Evolutionary conservation across 1,284 basidiomycete species (phyloP).

Genomic region (Ganoderma sinense): DNA sequence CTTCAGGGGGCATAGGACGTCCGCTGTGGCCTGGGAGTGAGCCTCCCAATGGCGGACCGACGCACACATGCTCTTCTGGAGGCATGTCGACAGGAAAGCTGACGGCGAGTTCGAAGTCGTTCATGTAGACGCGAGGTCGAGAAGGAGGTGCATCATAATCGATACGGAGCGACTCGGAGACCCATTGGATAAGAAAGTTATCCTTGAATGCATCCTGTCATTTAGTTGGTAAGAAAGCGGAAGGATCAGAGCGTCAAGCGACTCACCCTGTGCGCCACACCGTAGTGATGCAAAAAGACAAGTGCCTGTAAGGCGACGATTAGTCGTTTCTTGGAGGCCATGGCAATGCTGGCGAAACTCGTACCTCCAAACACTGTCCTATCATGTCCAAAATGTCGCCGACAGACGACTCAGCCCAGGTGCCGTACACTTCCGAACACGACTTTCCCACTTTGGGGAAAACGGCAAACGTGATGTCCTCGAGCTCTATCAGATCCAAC

Average conservation of each 20-base stretch:
- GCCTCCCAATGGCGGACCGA: constrained; percentile 4
- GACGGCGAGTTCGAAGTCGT: constrained; percentile 22
- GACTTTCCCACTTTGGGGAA: constrained; percentile 36
- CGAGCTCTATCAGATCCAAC: constrained; percentile 35
- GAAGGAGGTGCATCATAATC: background rate
- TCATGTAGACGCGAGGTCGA: constrained; percentile 21
- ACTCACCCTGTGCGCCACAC: constrained; percentile 12
- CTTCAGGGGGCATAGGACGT: constrained; percentile 30
- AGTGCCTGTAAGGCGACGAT: constrained; percentile 1
- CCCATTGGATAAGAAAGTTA: constrained; percentile 26
- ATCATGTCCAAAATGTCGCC: constrained; percentile 42
- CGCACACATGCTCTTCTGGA: constrained; percentile 17
- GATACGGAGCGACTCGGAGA: constrained; percentile 11
- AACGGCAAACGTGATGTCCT: constrained; percentile 40
- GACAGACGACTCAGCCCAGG: constrained; percentile 37
- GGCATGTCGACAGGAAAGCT: constrained; percentile 18
- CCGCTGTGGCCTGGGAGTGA: constrained; percentile 6
- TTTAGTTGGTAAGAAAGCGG: background rate
- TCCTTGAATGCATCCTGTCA: constrained; percentile 23
- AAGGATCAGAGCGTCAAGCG: background rate
- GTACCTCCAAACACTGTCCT: constrained; percentile 38
- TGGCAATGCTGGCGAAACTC: background rate
- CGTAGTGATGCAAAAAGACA: constrained; percentile 7
- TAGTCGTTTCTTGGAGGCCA: background rate
- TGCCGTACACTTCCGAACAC: constrained; percentile 21